phyloP scores from a whole-genome alignment of 1,139 yeast genomes.

The Yamadazyma jaroonii region DNA sequence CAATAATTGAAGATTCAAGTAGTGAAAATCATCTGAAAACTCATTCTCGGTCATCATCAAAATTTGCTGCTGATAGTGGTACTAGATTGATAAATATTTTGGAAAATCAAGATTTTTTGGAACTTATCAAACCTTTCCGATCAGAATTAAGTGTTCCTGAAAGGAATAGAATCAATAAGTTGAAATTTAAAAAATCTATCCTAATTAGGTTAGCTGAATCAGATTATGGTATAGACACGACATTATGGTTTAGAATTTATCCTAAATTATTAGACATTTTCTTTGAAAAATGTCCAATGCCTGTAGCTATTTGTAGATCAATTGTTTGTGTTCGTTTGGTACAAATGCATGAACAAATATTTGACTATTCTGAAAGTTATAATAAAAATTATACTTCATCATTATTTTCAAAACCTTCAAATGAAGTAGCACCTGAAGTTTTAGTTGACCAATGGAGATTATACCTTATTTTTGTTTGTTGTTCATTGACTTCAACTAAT shows the following conservation, averaged over 20 bases:
- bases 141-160: constrained; percentile 81
- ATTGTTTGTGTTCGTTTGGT: constrained; percentile 86
- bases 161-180: constrained; percentile 62
- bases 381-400: constrained; percentile 38
- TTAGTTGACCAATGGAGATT: constrained; percentile 86
- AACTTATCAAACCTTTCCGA: constrained; percentile 57
- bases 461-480: constrained; percentile 86
- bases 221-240: constrained; percentile 92
- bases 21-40: constrained; percentile 13
- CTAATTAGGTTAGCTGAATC: constrained; percentile 79
- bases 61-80: constrained; percentile 77
- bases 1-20: neutral
- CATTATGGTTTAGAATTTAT: constrained; percentile 87
- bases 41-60: constrained; percentile 62
- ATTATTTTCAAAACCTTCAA: constrained; percentile 28
- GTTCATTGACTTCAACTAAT: constrained; percentile 84
- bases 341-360: constrained; percentile 80
- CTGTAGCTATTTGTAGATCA: constrained; percentile 92
- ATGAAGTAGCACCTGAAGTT: constrained; percentile 59
- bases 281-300: constrained; percentile 84
- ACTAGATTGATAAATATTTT: constrained; percentile 76
- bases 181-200: constrained; percentile 62
- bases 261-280: constrained; percentile 72
- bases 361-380: constrained; percentile 57
- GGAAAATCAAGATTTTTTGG: constrained; percentile 66